A percentile compares a stretch with the other conserved stretches of the same genome.
Evolutionary conservation across 345 rosid genomes (phyloP).

Genomic region (Kernera saxatilis): DNA sequence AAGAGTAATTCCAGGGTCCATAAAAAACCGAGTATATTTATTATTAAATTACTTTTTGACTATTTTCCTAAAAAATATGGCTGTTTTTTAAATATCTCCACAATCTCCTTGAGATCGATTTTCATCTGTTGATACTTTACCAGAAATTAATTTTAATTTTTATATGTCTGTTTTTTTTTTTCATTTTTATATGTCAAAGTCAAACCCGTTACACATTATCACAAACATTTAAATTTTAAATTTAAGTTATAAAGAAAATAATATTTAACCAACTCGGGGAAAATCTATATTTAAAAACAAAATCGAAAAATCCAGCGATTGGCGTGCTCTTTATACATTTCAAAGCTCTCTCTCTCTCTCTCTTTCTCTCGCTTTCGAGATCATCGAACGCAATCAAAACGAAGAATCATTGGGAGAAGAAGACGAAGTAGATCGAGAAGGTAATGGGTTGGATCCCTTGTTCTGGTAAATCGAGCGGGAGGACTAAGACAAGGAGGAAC

Average conservation of each 20-base stretch:
- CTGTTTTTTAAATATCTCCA: no score
- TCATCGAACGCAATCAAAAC: constrained; percentile 11
- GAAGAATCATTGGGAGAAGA: constrained; percentile 2
- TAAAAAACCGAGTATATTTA: no score
- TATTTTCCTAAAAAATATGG: no score
- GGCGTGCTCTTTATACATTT: constrained; percentile 24
- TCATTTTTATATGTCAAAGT: no score
- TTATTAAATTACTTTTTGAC: no score
- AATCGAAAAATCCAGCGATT: constrained; percentile 21
- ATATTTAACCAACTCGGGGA: not conserved
- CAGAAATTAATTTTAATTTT: not conserved
- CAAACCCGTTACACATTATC: constrained; percentile 8
- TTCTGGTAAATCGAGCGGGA: constrained; percentile 50
- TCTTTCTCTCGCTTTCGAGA: constrained; percentile 25
- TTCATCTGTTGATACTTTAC: not conserved
- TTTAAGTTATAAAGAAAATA: not conserved
- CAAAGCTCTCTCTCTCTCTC: constrained; percentile 11
- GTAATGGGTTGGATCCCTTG: constrained; percentile 75
- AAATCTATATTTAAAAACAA: not conserved
- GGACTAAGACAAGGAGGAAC: constrained; percentile 34
- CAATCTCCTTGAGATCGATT: no score
- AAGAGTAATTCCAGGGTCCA: no score
- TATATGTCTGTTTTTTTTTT: no score
- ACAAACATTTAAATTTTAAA: not conserved
- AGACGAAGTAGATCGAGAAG: constrained; percentile 10